Conservation (phyloP, 306 rosid genomes). For the Corylus heterophylla region DNA sequence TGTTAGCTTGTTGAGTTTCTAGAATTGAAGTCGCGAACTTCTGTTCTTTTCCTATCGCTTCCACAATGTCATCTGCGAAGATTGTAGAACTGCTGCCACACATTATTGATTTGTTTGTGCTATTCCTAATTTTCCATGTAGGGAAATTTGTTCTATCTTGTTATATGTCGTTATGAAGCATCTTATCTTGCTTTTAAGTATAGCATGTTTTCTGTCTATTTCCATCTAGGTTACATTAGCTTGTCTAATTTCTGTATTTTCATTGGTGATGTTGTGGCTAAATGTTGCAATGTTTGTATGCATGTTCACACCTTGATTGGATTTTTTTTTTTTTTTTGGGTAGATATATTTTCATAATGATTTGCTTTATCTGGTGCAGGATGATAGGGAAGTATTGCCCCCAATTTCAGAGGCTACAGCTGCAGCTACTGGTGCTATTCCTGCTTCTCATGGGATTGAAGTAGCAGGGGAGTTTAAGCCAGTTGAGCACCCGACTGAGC, state of each 20-base stretch:
- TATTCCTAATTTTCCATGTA: neutral
- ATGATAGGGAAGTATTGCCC: constrained; percentile 68
- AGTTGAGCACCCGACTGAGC: constrained; percentile 88
- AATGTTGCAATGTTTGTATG: neutral
- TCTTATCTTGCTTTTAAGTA: constrained; percentile 5
- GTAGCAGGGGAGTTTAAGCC: constrained; percentile 92
- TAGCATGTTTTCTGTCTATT: neutral
- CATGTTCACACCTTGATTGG: neutral
- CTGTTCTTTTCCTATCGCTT: too few species aligned
- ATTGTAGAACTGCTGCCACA: neutral
- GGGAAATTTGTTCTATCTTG: neutral
- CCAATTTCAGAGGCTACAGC: constrained; percentile 51
- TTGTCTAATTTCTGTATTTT: neutral
- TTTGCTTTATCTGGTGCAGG: constrained; percentile 48
- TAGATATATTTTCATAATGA: constrained; percentile 6
- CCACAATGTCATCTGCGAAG: neutral
- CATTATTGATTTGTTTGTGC: neutral
- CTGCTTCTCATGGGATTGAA: constrained; percentile 87
- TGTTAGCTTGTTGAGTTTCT: too few species aligned
- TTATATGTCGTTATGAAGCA: neutral
- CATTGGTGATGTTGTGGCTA: neutral
- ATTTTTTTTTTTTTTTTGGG: neutral
- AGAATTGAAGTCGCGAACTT: too few species aligned
- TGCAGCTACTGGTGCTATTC: constrained; percentile 35
- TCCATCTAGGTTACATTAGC: neutral